phyloP scores from a whole-genome alignment of 805 yeast species.

The Candida nonsorbophila region DNA sequence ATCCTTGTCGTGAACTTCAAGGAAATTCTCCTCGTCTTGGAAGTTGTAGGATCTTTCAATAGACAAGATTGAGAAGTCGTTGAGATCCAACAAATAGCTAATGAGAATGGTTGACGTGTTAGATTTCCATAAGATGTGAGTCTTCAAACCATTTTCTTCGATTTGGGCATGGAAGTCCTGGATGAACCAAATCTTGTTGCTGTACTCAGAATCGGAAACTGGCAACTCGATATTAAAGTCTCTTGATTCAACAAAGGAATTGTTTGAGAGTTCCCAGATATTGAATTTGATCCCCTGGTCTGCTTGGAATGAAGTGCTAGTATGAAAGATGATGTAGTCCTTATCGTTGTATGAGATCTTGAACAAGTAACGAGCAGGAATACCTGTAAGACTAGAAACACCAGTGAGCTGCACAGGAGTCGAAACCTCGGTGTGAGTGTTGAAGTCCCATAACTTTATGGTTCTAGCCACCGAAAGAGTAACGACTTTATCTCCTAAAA shows the following conservation, averaged over 20 bases:
- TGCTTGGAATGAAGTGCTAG: constrained; percentile 15
- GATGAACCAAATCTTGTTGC: constrained; percentile 41
- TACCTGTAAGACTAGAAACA: no score
- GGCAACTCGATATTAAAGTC: constrained; percentile 8
- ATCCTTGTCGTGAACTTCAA: constrained; percentile 24
- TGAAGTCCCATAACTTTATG: constrained; percentile 58
- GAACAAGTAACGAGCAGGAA: no score
- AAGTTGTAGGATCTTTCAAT: constrained; percentile 1
- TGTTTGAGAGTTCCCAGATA: constrained; percentile 1
- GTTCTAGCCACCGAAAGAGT: constrained; percentile 52
- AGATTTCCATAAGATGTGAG: constrained; percentile 54
- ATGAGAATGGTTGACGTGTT: constrained; percentile 49
- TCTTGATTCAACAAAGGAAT: neutral
- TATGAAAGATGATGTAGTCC: constrained; percentile 3
- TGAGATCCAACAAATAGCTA: constrained; percentile 10
- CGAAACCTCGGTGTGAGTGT: no score
- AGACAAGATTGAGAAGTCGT: constrained; percentile 1
- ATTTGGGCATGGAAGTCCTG: constrained; percentile 26
- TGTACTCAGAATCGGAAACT: constrained; percentile 2
- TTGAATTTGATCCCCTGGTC: constrained; percentile 4
- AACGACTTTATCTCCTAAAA: constrained; percentile 31
- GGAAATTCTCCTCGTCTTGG: constrained; percentile 12
- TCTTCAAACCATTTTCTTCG: constrained; percentile 1
- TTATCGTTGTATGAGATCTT: neutral
- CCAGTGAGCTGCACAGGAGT: no score